These are phyloP conservation scores for Aspergillus sp. DNA, from an alignment of 2,329 filamentous ascomycete genomes.

Conservation along the genomic window DNA sequence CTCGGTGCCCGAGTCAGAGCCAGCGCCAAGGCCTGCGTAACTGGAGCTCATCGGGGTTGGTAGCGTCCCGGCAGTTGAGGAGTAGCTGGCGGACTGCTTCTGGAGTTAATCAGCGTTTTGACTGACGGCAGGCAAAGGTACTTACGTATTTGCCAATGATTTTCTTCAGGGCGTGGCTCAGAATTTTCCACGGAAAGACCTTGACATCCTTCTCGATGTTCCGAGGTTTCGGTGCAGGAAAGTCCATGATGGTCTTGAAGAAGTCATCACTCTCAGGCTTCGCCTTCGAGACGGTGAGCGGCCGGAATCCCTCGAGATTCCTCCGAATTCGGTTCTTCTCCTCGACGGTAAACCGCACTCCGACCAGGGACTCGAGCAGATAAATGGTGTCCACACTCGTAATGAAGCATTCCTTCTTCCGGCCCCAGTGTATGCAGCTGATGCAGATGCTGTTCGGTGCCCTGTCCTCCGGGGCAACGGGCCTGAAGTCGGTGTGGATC, in stretches of 20 bases:
- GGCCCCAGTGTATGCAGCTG: slow-evolving; percentile 95
- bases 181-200: slow-evolving; percentile 92
- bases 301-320: slow-evolving; percentile 89
- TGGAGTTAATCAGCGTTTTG: no score
- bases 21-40: slow-evolving; percentile 32
- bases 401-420: slow-evolving; percentile 82
- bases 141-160: slow-evolving; percentile 93
- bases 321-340: slow-evolving; percentile 97
- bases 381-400: slow-evolving; percentile 96
- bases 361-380: slow-evolving; percentile 84
- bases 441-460: slow-evolving; percentile 82
- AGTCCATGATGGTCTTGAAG: slow-evolving; percentile 98
- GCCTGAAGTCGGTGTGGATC: slow-evolving; percentile 68
- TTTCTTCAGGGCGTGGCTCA: slow-evolving; percentile 83
- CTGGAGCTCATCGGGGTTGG: slow-evolving; percentile 30
- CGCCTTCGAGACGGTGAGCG: slow-evolving; percentile 84
- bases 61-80: slow-evolving; percentile 49
- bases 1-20: slow-evolving; percentile 41
- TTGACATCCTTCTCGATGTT: slow-evolving; percentile 99
- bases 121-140: slow-evolving; percentile 15
- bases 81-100: slow-evolving; percentile 55
- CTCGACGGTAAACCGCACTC: slow-evolving; percentile 80
- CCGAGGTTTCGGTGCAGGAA: slow-evolving; percentile 85
- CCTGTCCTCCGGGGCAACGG: slow-evolving; percentile 69
- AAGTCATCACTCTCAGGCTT: slow-evolving; percentile 91